Evolutionary conservation across 257 asterid species (phyloP), one percentile per base, ranked within the genome.

Genomic region (Solanum ossicruentum): DNA sequence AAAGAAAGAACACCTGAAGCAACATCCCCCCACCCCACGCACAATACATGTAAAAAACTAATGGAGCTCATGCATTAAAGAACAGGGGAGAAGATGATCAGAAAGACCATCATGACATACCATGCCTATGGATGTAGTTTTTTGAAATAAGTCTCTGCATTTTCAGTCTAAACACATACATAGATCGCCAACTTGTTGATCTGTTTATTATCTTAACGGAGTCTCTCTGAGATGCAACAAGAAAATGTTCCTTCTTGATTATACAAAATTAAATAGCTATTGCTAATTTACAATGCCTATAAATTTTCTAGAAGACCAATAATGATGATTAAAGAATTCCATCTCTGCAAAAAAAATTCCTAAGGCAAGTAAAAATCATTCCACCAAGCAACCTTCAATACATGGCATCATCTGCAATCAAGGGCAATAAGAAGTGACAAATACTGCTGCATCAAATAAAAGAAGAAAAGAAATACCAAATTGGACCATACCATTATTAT

Each of bases 401-500:
- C 82, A 77, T 77, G 82, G 61, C 45, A 4, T 77, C 63, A 51
- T 77, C 58, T 51, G 61, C 82, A 23, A 61, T 20, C 26, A 23
- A 26, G 63, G 81, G 45, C 13, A 77, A 23, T 26, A 77, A 77
- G 23, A 77, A 51, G 63, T 49, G 26, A 15, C 39, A 18, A 51
- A 77, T 51, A 23, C 13, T 16, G 61, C 17, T 77, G 82, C 61
- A 51, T 77, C 82, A 77, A 49, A 51, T 49, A 77, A 51, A 77
- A 77, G 82, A 23, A 47, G 43, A 77, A 77, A 51, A 49, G 61
- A 23, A 77, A 15, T 63, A 51, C 63, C 63, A 77, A 23, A 52
- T 49, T 45, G 13, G 41, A 45, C 56, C 90, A 20, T 90, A 93
- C 94, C 93, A 73, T 89, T 87, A 49, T 88, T 85, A 75, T 92